Evolutionary conservation across 495 filamentous ascomycete species (phyloP), one percentile per base, ranked within the genome.

Genomic region (Penicillium manginii): DNA sequence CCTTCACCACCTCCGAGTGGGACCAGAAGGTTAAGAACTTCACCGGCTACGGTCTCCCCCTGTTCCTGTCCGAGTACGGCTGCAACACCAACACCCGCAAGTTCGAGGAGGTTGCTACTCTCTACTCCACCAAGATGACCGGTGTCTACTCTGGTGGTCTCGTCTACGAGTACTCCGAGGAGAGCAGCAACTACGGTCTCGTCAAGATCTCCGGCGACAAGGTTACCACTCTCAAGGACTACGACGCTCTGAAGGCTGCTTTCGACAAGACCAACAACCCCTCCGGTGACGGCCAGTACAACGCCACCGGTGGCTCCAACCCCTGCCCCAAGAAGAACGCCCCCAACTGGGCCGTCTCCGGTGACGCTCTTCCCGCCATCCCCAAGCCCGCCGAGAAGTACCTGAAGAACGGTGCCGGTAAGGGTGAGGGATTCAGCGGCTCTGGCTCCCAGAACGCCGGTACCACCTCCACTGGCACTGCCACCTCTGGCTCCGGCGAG

Each of bases 21-120:
- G 81, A 91, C 69, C 78, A 90, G 72, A 97, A 97, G 84, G 94
- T 97, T 51, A 83, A 90, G 79, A 91, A 87, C 73, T 97, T 93
- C 81, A 87, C 84, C 58, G 87, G 89, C 66, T 98, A 97, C 70
- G 91, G 92, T 60, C 77, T 97, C 48, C 94, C 93, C 19, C 88
- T 97, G 63, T 98, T 97, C 85, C 81, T 98, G 18, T 97, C 93
- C 22, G 94, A 97, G 72, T 98, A 92, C 67, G 93, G 93, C 58
- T 98, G 93, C 84, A 86, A 79, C 71, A 89, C 83, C 61, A 89
- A 90, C 78, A 80, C 77, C 50, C 94, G 94, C 57, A 78, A 87
- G 64, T 98, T 94, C 70, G 77, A 86, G 53, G 94, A 97, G 78
- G 82, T 97, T 50, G 66, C 72, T 32, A 81, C 92, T 35, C 84